These are phyloP conservation scores for Phalaenopsis hybrid DNA, from an alignment of 116 monocot genomes.

Conservation along the genomic window DNA sequence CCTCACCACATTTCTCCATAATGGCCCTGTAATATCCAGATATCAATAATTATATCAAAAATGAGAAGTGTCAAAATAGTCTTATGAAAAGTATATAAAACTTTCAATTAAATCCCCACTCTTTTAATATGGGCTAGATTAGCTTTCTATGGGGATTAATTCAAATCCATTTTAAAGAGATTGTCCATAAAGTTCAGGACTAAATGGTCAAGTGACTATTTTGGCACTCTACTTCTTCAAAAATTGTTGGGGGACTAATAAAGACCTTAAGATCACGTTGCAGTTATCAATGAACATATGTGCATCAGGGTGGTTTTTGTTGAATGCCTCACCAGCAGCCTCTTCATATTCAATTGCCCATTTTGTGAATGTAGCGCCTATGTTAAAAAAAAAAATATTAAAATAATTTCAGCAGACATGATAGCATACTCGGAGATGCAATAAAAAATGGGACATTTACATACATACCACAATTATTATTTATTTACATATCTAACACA, in stretches of 20 bases:
- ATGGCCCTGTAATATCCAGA: conserved; percentile 59
- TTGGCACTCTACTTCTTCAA: too few species aligned
- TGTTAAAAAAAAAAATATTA: background rate
- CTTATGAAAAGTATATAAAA: too few species aligned
- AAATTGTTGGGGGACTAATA: too few species aligned
- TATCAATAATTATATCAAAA: background rate
- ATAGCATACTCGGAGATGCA: background rate
- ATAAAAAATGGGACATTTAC: background rate
- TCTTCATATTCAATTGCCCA: conserved; percentile 99
- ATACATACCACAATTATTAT: too few species aligned
- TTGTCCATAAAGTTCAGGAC: too few species aligned
- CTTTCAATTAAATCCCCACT: too few species aligned
- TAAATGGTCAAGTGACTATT: too few species aligned
- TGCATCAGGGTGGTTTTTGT: conserved; percentile 67
- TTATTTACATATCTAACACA: too few species aligned
- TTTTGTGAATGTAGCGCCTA: conserved; percentile 77
- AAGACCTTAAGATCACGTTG: conserved; percentile 85
- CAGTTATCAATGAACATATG: conserved; percentile 87
- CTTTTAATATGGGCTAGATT: too few species aligned
- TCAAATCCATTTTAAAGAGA: too few species aligned
- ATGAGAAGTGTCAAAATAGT: background rate
- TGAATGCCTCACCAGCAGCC: conserved; percentile 92
- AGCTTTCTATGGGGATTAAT: too few species aligned
- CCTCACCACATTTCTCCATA: conserved; percentile 93
- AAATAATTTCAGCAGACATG: background rate